phyloP scores from a whole-genome alignment of 1,139 yeast genomes.

The Pichia sp. region DNA sequence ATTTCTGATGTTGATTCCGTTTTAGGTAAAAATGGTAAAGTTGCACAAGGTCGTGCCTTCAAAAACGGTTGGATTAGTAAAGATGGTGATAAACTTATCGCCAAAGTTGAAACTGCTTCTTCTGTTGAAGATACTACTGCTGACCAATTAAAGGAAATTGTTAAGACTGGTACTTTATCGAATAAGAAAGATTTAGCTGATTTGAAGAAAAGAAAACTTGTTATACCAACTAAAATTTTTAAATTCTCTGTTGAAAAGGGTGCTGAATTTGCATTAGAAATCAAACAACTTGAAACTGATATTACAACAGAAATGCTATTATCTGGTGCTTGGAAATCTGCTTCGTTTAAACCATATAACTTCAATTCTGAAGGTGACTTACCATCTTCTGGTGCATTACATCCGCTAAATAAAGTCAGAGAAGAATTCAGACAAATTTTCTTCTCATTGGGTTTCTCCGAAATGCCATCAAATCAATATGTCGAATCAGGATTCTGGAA shows the following conservation, averaged over 20 bases:
- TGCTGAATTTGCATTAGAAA: slow-evolving; percentile 71
- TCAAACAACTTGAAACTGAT: slow-evolving; percentile 83
- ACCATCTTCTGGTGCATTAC: slow-evolving; percentile 88
- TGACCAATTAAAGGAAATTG: slow-evolving; percentile 53
- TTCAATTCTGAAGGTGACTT: slow-evolving; percentile 90
- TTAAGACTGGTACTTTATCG: slow-evolving; percentile 48
- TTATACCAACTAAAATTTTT: slow-evolving; percentile 62
- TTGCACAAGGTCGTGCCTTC: slow-evolving; percentile 98
- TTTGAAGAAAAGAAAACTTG: slow-evolving; percentile 88
- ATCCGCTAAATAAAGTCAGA: slow-evolving; percentile 91
- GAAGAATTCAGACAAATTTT: slow-evolving; percentile 97
- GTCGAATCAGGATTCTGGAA: slow-evolving; percentile 99
- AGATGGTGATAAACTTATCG: slow-evolving; percentile 70
- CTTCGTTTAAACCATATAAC: slow-evolving; percentile 89
- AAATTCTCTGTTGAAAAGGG: slow-evolving; percentile 79
- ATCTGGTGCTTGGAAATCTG: slow-evolving; percentile 73
- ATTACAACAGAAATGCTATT: slow-evolving; percentile 86
- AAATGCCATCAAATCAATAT: slow-evolving; percentile 97
- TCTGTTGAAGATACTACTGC: slow-evolving; percentile 66
- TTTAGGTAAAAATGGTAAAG: slow-evolving; percentile 75
- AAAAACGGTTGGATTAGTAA: slow-evolving; percentile 94
- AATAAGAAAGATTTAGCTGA: slow-evolving; percentile 62
- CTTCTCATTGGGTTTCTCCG: slow-evolving; percentile 96
- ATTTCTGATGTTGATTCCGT: slow-evolving; percentile 72
- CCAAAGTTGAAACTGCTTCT: slow-evolving; percentile 37